These are phyloP conservation scores for Epithemia pelagica DNA, from an alignment of 108 stramenopile species.

Conservation along the genomic window DNA sequence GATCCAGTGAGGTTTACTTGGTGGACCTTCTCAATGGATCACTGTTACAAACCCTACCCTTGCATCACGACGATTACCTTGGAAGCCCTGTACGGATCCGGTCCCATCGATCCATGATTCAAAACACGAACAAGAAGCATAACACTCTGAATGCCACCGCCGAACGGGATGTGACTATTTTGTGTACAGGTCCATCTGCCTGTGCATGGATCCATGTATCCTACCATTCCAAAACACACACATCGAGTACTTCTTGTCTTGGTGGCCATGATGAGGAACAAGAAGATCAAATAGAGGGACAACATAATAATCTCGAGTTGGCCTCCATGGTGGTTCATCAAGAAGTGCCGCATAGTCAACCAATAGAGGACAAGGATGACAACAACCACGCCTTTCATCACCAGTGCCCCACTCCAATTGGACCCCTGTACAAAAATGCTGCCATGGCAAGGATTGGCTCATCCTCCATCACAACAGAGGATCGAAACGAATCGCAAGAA, in stretches of 20 bases:
- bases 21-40: not conserved
- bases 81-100: not conserved
- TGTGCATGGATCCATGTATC: not conserved
- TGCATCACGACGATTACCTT: not conserved
- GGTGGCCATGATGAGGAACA: no score
- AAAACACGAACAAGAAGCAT: no score
- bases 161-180: not conserved
- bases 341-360: not conserved
- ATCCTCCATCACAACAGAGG: not conserved
- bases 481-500: not conserved
- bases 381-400: not conserved
- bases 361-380: not conserved
- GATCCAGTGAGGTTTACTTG: not conserved
- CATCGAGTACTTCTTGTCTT: not conserved
- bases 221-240: no score
- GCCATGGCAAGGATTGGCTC: not conserved
- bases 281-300: not conserved
- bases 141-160: not conserved
- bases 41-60: not conserved
- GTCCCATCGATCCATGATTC: not conserved
- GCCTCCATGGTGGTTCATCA: not conserved
- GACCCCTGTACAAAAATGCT: not conserved
- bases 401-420: not conserved
- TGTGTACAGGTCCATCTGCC: not conserved
- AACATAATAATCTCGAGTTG: not conserved